Evolutionary conservation across 1,139 yeast species (phyloP).

Genomic region (Wickerhamiella pararugosa): DNA sequence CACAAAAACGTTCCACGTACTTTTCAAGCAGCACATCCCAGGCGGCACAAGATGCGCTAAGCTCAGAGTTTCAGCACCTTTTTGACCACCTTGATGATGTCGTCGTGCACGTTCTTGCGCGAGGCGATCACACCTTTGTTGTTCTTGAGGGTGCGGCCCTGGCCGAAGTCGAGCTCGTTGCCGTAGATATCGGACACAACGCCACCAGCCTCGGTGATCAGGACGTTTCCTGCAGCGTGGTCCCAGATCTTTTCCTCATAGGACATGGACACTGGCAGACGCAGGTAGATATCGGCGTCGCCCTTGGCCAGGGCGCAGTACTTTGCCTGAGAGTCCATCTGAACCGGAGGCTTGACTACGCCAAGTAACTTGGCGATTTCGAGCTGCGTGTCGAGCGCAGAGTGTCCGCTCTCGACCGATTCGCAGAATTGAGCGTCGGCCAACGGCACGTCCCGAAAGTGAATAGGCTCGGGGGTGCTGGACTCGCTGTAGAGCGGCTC

Average conservation of each 20-base stretch:
- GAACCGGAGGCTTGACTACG: conserved; percentile 38
- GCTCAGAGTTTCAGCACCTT: conserved; percentile 3
- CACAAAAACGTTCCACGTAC: not conserved
- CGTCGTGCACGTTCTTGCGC: conserved; percentile 43
- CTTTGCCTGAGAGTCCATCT: conserved; percentile 87
- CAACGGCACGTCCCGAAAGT: conserved; percentile 24
- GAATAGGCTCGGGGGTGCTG: conserved; percentile 16
- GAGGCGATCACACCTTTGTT: conserved; percentile 92
- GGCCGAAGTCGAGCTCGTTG: conserved; percentile 59
- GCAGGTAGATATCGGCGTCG: conserved; percentile 78
- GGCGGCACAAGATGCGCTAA: not conserved
- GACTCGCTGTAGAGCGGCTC: conserved; percentile 17
- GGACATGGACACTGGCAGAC: conserved; percentile 61
- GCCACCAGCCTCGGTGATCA: conserved; percentile 86
- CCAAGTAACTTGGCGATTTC: conserved; percentile 51
- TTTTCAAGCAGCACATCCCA: not conserved
- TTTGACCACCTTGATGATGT: conserved; percentile 48
- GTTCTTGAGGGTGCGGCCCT: conserved; percentile 53
- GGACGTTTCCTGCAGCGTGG: conserved; percentile 88
- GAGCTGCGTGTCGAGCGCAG: conserved; percentile 80
- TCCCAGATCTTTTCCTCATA: conserved; percentile 97
- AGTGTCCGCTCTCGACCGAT: conserved; percentile 94
- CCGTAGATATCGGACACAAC: conserved; percentile 74
- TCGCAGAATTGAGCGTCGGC: conserved; percentile 60
- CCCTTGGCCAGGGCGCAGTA: conserved; percentile 87